A percentile compares a stretch with the other conserved stretches of the same genome.
Evolutionary conservation across 2,329 filamentous ascomycete species (phyloP).

Genomic region (Geoglossum cookeanum): DNA sequence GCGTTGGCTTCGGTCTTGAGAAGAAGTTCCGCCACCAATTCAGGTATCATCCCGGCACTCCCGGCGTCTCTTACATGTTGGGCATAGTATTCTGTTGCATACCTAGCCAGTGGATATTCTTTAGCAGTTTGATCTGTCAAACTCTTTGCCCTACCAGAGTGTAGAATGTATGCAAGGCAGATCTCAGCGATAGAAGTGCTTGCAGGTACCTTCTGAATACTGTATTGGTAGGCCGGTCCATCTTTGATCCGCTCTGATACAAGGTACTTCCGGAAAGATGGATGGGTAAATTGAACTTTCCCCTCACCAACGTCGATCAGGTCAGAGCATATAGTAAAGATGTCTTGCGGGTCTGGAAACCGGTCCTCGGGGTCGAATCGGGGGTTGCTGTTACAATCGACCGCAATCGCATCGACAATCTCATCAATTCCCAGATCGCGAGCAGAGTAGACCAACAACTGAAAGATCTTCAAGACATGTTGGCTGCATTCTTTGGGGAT

Average conservation of each 20-base stretch:
- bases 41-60: too few relatives aligned
- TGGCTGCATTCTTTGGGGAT: slow-evolving; percentile 3
- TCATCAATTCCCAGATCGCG: neutral
- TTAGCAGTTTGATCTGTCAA: neutral
- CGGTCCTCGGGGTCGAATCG: neutral
- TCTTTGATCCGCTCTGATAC: neutral
- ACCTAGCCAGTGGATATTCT: neutral
- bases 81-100: neutral
- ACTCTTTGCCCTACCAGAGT: neutral
- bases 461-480: slow-evolving; percentile 2
- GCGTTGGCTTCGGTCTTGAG: too few relatives aligned
- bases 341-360: neutral
- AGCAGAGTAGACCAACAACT: neutral
- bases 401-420: neutral
- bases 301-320: neutral
- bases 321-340: neutral
- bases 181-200: neutral
- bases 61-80: neutral
- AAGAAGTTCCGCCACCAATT: too few relatives aligned
- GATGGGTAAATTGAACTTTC: neutral
- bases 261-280: slow-evolving; percentile 2
- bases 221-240: neutral
- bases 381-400: neutral
- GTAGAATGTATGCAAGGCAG: neutral
- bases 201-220: neutral